A percentile compares a stretch with the other conserved stretches of the same genome.
phyloP scores from a whole-genome alignment of 352 stramenopile species.

The Plasmopara halstedii region DNA sequence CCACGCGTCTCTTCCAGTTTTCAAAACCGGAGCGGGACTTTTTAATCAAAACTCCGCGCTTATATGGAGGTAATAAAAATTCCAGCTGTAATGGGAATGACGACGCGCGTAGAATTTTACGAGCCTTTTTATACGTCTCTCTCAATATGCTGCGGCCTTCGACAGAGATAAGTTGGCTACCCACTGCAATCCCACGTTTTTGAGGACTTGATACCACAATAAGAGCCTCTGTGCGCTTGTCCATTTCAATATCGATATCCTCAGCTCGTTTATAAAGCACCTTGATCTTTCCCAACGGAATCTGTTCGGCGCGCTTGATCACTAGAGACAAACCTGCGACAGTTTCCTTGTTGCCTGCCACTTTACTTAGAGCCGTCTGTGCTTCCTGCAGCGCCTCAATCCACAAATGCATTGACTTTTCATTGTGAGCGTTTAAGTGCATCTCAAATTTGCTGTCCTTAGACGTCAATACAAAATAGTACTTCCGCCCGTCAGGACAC shows the following conservation, averaged over 20 bases:
- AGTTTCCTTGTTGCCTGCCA: constrained; percentile 39
- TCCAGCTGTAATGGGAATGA: constrained; percentile 60
- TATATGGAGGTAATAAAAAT: constrained; percentile 79
- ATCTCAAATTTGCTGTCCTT: constrained; percentile 80
- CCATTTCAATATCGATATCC: constrained; percentile 65
- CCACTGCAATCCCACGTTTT: constrained; percentile 41
- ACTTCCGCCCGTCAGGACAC: constrained; percentile 67
- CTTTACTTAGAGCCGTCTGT: constrained; percentile 45
- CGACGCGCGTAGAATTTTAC: constrained; percentile 39
- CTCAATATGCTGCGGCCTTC: constrained; percentile 54
- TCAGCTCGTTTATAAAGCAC: constrained; percentile 51
- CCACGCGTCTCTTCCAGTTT: constrained; percentile 80
- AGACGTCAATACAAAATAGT: constrained; percentile 82
- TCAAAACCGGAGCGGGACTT: constrained; percentile 81
- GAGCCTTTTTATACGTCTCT: constrained; percentile 48
- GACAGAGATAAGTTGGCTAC: constrained; percentile 68
- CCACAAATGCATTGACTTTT: constrained; percentile 81
- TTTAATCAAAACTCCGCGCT: constrained; percentile 73
- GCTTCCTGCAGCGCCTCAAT: constrained; percentile 80
- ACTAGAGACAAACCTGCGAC: constrained; percentile 61
- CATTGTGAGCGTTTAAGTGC: constrained; percentile 74
- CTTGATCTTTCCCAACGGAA: constrained; percentile 56
- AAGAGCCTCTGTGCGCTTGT: constrained; percentile 66
- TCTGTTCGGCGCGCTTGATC: constrained; percentile 71
- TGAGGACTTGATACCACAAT: constrained; percentile 51